Percentiles rank a stretch among this genome's conserved stretches.
Conservation (phyloP, 2,329 filamentous ascomycete genomes). For the Microsporum canis region DNA sequence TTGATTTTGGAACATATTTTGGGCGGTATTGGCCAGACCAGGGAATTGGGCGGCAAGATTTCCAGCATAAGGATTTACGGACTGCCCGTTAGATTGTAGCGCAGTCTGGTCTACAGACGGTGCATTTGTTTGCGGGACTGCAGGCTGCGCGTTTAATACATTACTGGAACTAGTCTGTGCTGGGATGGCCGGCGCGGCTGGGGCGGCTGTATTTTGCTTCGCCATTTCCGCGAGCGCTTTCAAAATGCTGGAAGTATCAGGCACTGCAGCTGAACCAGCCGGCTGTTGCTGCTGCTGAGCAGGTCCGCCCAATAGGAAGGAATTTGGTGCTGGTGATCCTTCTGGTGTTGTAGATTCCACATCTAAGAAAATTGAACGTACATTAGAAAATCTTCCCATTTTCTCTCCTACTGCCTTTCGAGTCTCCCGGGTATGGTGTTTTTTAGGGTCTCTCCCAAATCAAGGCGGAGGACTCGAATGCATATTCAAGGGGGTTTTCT, state of each 20-base stretch:
- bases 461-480: not conserved
- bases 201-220: conserved; percentile 54
- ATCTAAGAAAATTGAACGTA: conserved; percentile 35
- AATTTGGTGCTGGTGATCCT: conserved; percentile 39
- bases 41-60: conserved; percentile 40
- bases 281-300: conserved; percentile 21
- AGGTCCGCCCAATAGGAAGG: conserved; percentile 28
- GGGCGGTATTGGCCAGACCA: conserved; percentile 31
- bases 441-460: not conserved
- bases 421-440: conserved; percentile 4
- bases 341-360: conserved; percentile 58
- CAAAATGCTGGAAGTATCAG: conserved; percentile 56
- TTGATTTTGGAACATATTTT: conserved; percentile 30
- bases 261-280: conserved; percentile 27
- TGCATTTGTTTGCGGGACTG: conserved; percentile 29
- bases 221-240: conserved; percentile 72
- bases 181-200: conserved; percentile 27
- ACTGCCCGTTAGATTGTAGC: conserved; percentile 36
- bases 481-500: conserved; percentile 30
- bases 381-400: conserved; percentile 21
- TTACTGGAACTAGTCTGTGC: conserved; percentile 36
- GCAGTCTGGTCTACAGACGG: conserved; percentile 37
- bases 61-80: conserved; percentile 48
- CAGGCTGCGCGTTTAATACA: conserved; percentile 40
- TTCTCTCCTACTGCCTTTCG: conserved; percentile 8